Base-by-base conservation (phyloP, 176 grass and related monocot species). In the Tillandsia fasciculata region DNA sequence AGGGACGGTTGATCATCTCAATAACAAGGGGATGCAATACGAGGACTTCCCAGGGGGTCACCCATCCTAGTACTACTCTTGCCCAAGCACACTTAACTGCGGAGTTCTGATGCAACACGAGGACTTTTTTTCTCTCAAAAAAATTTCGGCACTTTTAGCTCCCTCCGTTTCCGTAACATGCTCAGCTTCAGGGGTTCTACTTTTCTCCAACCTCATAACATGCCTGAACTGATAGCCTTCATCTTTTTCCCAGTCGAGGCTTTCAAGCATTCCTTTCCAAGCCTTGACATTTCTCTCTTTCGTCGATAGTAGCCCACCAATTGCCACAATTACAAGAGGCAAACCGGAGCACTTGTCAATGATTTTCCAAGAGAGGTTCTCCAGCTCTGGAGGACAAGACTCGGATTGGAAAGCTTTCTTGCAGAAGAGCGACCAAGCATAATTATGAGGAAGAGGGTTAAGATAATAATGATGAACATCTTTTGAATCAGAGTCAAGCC, bases 271-370 rank as follows among this genome's bases (percentile, higher is more conserved):
- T 56, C 15, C 52, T 26, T 63, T 13, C 58, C 58, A 63, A 9
- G 23, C 58, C 9, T 22, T 9, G 8, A 63, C 13, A 23, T 63
- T 22, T 9, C 18, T 63, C 17, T 53, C 63, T 52, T 67, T 76
- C 3, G 12, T 76, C 14, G 73, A 76, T 48, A 76, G 64, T 3
- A 76, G 48, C 8, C 73, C 73, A 8, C 73, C 64, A 50, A 76
- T 56, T 9, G 64, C 50, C 5, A 76, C 73, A 18, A 76, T 64
- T 49, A 51, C 63, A 50, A 76, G 48, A 28, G 72, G 72, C 72
- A 74, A 26, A 63, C 72, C 72, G 1, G 24, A 22, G 4, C 72
- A 74, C 59, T 74, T 53, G 2, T 28, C 14, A 22, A 67, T 15
- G 11, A 76, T 66, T 65, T 67, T 29, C 49, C 2, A 10, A 8